phyloP scores from a whole-genome alignment of 352 stramenopile genomes.

The Globisporangium ultimum region DNA sequence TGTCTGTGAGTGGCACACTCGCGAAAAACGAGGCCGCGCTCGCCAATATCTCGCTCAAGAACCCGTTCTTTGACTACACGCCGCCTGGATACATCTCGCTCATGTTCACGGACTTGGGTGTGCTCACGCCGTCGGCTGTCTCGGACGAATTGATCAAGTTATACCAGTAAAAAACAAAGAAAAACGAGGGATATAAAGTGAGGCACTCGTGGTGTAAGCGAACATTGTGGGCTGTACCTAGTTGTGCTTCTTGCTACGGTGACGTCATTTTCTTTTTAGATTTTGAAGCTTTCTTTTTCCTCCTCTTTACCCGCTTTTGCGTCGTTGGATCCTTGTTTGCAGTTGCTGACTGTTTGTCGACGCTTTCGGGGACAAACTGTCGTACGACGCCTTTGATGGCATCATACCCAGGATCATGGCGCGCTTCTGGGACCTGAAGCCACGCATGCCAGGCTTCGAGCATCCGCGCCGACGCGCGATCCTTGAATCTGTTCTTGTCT shows the following conservation, averaged over 20 bases:
- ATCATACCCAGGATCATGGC: conserved; percentile 40
- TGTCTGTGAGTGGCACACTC: conserved; percentile 22
- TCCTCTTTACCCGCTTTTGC: conserved; percentile 5
- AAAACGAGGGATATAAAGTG: conserved; percentile 9
- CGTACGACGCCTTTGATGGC: conserved; percentile 49
- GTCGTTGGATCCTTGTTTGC: neutral
- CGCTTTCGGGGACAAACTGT: conserved; percentile 33
- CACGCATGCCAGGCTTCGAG: conserved; percentile 67
- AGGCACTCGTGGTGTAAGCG: neutral
- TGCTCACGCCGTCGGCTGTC: conserved; percentile 96
- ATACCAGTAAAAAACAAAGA: conserved; percentile 90
- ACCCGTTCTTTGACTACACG: conserved; percentile 96
- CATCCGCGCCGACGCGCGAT: conserved; percentile 60
- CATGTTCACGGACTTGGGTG: conserved; percentile 98
- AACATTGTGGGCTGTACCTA: neutral
- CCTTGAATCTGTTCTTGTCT: conserved; percentile 54
- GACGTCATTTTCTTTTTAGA: conserved; percentile 1
- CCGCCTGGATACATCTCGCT: conserved; percentile 97
- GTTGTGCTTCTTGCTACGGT: neutral
- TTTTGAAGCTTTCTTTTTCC: conserved; percentile 3
- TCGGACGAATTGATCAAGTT: conserved; percentile 98
- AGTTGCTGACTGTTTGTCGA: neutral
- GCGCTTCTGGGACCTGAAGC: conserved; percentile 45
- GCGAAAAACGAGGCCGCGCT: conserved; percentile 19
- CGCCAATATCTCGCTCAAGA: conserved; percentile 78